phyloP scores from a whole-genome alignment of 768 basidiomycete species.

The Termitomyces sp. region DNA sequence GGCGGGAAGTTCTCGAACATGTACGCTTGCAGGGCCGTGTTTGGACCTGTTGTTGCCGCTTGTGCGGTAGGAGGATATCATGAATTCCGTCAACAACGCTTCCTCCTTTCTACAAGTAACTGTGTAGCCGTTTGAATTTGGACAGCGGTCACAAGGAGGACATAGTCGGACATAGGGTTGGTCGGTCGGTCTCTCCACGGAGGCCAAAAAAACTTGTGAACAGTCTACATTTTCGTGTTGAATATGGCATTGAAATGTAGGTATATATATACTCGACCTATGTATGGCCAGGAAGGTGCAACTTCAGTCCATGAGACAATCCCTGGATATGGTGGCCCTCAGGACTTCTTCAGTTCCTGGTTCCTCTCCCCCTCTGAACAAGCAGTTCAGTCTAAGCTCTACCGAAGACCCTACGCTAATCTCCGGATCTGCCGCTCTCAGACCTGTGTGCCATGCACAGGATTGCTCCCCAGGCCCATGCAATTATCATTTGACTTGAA shows the following conservation, averaged over 20 bases:
- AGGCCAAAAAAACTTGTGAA: too few species aligned
- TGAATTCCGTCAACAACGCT: too few species aligned
- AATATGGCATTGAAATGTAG: conserved; percentile 2
- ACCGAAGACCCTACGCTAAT: conserved; percentile 35
- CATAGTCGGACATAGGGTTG: too few species aligned
- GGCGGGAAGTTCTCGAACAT: neutral
- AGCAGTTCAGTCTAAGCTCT: conserved; percentile 2
- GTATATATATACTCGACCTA: neutral
- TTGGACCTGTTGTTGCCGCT: too few species aligned
- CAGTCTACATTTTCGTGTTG: too few species aligned
- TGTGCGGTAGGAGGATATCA: too few species aligned
- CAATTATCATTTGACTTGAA: too few species aligned
- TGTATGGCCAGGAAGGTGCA: neutral
- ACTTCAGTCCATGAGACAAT: neutral
- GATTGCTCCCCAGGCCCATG: too few species aligned
- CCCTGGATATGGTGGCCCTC: neutral
- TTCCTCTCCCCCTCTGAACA: conserved; percentile 7
- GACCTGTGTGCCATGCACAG: conserved; percentile 8
- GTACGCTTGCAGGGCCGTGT: neutral
- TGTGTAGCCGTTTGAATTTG: too few species aligned
- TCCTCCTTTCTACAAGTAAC: too few species aligned
- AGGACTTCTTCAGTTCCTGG: neutral
- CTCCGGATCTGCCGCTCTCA: conserved; percentile 35
- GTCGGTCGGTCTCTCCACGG: too few species aligned
- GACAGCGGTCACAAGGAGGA: too few species aligned